Percentiles rank a stretch among this genome's conserved stretches.
Evolutionary conservation across 2,329 filamentous ascomycete genomes (phyloP).

Genomic region (Mycosphaerelloides madeirae): DNA sequence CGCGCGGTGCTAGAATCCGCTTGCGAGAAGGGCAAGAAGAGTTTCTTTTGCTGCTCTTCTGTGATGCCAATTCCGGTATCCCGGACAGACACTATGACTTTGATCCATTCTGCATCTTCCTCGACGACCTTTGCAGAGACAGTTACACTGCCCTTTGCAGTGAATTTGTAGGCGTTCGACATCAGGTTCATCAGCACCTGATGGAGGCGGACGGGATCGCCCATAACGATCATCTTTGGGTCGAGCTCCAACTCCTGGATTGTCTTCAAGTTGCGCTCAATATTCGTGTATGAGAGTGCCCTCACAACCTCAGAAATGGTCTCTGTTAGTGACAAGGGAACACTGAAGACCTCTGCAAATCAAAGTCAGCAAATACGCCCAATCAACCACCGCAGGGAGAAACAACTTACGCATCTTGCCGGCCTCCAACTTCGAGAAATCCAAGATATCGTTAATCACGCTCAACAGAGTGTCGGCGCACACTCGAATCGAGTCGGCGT

Average conservation of each 20-base stretch:
- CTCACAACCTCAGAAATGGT: conserved; percentile 62
- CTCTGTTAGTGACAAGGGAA: conserved; percentile 48
- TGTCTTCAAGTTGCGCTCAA: conserved; percentile 56
- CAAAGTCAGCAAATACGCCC: too few species aligned
- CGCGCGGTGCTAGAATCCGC: conserved; percentile 85
- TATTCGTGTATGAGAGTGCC: conserved; percentile 59
- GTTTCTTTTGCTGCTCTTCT: conserved; percentile 71
- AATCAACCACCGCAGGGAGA: too few species aligned
- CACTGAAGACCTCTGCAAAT: conserved; percentile 50
- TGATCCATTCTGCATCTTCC: conserved; percentile 65
- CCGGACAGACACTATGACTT: conserved; percentile 76
- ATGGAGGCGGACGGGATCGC: conserved; percentile 48
- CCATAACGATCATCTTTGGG: conserved; percentile 49
- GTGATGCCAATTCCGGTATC: conserved; percentile 92
- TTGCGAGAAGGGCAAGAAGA: conserved; percentile 90
- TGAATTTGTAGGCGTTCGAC: conserved; percentile 92
- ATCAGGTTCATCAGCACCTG: conserved; percentile 70
- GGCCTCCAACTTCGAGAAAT: conserved; percentile 51
- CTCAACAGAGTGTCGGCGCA: conserved; percentile 54
- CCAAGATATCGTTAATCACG: conserved; percentile 51
- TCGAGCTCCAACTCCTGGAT: conserved; percentile 54
- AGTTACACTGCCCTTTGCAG: conserved; percentile 77
- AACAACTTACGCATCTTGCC: conserved; percentile 43
- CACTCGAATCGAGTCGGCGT: conserved; percentile 61
- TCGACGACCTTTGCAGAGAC: conserved; percentile 69